Percentiles rank a stretch among this genome's conserved stretches.
Evolutionary conservation across 371 early-diverging fungal species (phyloP).

Genomic region (Rhizopus sp.): DNA sequence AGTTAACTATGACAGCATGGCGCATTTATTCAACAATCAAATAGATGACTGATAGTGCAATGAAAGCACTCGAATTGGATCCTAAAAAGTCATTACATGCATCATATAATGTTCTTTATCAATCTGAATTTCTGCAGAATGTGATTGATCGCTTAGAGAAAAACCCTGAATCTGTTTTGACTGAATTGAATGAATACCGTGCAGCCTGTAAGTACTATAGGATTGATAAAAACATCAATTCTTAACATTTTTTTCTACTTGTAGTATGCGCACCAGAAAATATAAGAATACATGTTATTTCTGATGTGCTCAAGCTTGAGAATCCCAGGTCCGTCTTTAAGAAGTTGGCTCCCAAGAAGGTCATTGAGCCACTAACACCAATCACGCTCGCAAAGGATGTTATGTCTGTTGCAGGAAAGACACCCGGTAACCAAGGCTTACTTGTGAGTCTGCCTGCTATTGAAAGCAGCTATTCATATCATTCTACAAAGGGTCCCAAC

Average conservation of each 20-base stretch:
- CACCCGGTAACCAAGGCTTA: slow-evolving; percentile 54
- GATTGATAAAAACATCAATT: background rate
- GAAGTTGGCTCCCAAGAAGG: slow-evolving; percentile 30
- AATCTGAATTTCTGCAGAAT: slow-evolving; percentile 55
- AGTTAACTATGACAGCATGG: slow-evolving; percentile 5
- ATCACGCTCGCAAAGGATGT: slow-evolving; percentile 55
- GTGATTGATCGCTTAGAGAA: slow-evolving; percentile 53
- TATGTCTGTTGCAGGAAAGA: slow-evolving; percentile 49
- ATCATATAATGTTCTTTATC: slow-evolving; percentile 53
- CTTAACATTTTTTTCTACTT: background rate
- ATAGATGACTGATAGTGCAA: slow-evolving; percentile 57
- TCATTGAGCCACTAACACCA: slow-evolving; percentile 32
- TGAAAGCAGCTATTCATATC: slow-evolving; percentile 62
- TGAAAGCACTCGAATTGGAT: slow-evolving; percentile 53
- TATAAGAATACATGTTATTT: slow-evolving; percentile 63
- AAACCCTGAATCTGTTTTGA: slow-evolving; percentile 49
- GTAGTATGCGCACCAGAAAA: slow-evolving; percentile 60
- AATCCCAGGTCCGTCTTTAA: slow-evolving; percentile 51
- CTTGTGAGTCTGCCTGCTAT: slow-evolving; percentile 64
- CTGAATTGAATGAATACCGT: slow-evolving; percentile 57
- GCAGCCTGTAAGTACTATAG: slow-evolving; percentile 46
- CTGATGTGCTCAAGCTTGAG: slow-evolving; percentile 55
- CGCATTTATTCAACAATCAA: background rate
- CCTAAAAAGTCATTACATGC: slow-evolving; percentile 53
- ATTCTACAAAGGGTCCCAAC: slow-evolving; percentile 50